A percentile compares a stretch with the other conserved stretches of the same genome.
Conservation (phyloP, 768 basidiomycete species). For the Podaxis sp. region DNA sequence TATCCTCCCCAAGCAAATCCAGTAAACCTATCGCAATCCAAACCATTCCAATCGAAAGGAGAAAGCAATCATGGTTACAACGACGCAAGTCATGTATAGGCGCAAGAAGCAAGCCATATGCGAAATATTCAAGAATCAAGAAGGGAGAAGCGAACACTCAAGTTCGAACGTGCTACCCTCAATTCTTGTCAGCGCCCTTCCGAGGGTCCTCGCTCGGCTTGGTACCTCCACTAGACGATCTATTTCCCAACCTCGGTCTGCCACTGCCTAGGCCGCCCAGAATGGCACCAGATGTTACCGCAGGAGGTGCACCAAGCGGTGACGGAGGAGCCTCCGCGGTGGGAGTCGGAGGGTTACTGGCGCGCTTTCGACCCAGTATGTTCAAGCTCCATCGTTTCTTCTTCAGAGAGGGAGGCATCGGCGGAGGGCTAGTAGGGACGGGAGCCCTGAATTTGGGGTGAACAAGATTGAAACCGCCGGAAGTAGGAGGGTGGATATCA, state of each 20-base stretch:
- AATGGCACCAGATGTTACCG: constrained; percentile 8
- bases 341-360: constrained; percentile 11
- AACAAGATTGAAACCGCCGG: background rate
- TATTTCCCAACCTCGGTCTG: constrained; percentile 11
- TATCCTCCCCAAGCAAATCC: constrained; percentile 1
- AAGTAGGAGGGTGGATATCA: background rate
- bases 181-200: constrained; percentile 3
- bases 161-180: background rate
- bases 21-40: background rate
- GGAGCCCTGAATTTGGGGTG: constrained; percentile 10
- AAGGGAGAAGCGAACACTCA: background rate
- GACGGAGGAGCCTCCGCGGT: constrained; percentile 8
- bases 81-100: background rate
- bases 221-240: background rate
- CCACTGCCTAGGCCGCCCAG: constrained; percentile 11
- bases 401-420: constrained; percentile 15
- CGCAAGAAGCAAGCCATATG: background rate
- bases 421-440: constrained; percentile 7
- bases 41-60: background rate
- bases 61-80: background rate
- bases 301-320: constrained; percentile 3
- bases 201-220: background rate
- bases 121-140: background rate
- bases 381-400: constrained; percentile 16
- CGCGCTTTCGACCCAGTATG: background rate